These are phyloP conservation scores for Cordyceps farinosa DNA, from an alignment of 2,329 filamentous ascomycete species.

Conservation along the genomic window DNA sequence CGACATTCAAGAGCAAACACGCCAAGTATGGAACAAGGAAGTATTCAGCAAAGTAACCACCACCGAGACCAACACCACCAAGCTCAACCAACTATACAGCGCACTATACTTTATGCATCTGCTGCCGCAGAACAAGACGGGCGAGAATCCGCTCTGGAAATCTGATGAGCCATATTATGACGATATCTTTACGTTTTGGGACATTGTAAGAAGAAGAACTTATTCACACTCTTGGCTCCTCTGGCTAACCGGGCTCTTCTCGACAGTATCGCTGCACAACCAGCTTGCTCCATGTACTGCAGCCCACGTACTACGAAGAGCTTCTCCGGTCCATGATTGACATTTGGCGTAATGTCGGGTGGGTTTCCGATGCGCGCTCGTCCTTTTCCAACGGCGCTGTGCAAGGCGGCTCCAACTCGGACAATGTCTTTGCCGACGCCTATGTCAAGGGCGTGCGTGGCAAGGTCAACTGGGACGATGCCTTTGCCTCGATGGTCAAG, in stretches of 20 bases:
- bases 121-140: slow-evolving; percentile 66
- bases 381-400: slow-evolving; percentile 67
- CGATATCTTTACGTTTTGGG: slow-evolving; percentile 69
- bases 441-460: slow-evolving; percentile 65
- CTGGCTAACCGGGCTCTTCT: not conserved
- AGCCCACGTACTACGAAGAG: slow-evolving; percentile 60
- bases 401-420: slow-evolving; percentile 67
- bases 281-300: slow-evolving; percentile 61
- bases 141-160: slow-evolving; percentile 65
- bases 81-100: slow-evolving; percentile 60
- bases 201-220: slow-evolving; percentile 29
- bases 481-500: slow-evolving; percentile 60
- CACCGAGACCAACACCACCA: slow-evolving; percentile 50
- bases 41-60: slow-evolving; percentile 63
- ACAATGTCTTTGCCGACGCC: slow-evolving; percentile 70
- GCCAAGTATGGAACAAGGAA: slow-evolving; percentile 55
- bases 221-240: fast-evolving
- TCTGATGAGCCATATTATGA: slow-evolving; percentile 67
- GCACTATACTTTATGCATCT: slow-evolving; percentile 68
- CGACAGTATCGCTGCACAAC: slow-evolving; percentile 59
- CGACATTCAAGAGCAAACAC: slow-evolving; percentile 44
- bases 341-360: slow-evolving; percentile 63
- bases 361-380: slow-evolving; percentile 62
- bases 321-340: slow-evolving; percentile 65
- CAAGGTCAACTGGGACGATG: slow-evolving; percentile 60